Percentiles rank a stretch among this genome's conserved stretches.
These are phyloP conservation scores for Phytophthora quininea DNA, from an alignment of 352 stramenopile species.

Conservation along the genomic window DNA sequence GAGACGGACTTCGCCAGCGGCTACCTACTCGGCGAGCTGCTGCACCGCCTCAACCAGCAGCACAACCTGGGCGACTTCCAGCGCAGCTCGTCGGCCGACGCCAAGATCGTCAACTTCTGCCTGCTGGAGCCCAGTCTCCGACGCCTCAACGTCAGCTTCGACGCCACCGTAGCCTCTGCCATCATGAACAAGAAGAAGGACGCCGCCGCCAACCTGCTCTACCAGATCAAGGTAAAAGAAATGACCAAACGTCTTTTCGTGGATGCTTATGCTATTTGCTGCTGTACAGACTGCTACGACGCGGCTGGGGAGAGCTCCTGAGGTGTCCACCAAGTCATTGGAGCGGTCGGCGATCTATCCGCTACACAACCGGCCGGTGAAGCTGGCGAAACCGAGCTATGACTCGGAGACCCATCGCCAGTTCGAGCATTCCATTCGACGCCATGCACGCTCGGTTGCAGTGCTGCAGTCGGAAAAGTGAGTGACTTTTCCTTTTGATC, in stretches of 20 bases:
- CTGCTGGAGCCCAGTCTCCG: slow-evolving; percentile 80
- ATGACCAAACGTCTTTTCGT: background rate
- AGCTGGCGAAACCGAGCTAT: slow-evolving; percentile 62
- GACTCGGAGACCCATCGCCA: slow-evolving; percentile 61
- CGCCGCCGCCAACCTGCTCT: slow-evolving; percentile 74
- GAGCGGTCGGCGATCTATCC: slow-evolving; percentile 53
- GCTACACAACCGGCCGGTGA: slow-evolving; percentile 66
- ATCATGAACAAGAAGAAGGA: slow-evolving; percentile 85
- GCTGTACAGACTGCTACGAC: slow-evolving; percentile 45
- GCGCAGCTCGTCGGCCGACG: slow-evolving; percentile 66
- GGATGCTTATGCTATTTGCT: background rate
- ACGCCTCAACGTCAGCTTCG: slow-evolving; percentile 77
- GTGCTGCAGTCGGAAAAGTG: slow-evolving; percentile 65
- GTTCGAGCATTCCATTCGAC: slow-evolving; percentile 75
- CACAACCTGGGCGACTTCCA: slow-evolving; percentile 88
- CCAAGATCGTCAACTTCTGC: slow-evolving; percentile 91
- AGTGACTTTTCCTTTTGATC: slow-evolving; percentile 5
- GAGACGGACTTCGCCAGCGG: slow-evolving; percentile 85
- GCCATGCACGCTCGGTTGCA: slow-evolving; percentile 56
- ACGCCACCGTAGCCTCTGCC: slow-evolving; percentile 67
- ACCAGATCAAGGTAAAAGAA: slow-evolving; percentile 82
- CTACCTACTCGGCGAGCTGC: slow-evolving; percentile 85
- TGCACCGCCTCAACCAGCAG: slow-evolving; percentile 89
- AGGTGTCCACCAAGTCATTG: slow-evolving; percentile 57
- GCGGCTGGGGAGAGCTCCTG: slow-evolving; percentile 48